Conservation (phyloP, 2,329 filamentous ascomycete genomes). For the Nemania abortiva region DNA sequence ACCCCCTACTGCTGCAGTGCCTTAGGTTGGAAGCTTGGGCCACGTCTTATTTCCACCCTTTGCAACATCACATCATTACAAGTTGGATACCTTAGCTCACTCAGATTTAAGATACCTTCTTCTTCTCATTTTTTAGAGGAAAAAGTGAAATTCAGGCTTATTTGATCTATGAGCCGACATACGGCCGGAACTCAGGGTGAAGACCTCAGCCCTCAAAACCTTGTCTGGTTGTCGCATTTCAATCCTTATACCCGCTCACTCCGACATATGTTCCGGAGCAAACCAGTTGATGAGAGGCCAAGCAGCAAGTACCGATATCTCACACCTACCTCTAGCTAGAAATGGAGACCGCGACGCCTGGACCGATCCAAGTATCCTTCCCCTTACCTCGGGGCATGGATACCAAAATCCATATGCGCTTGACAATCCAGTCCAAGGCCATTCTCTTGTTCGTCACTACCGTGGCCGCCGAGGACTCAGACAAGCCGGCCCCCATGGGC, state of each 20-base stretch:
- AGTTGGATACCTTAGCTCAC: too few relatives aligned
- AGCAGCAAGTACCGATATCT: neutral
- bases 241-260: neutral
- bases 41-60: neutral
- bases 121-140: too few relatives aligned
- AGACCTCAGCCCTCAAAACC: neutral
- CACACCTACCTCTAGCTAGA: conserved; percentile 3
- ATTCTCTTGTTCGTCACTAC: conserved; percentile 73
- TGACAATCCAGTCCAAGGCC: conserved; percentile 69
- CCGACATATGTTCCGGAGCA: neutral
- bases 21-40: conserved; percentile 14
- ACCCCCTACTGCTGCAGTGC: neutral
- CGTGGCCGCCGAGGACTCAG: conserved; percentile 64
- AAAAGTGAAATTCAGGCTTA: too few relatives aligned
- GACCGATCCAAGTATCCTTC: conserved; percentile 64
- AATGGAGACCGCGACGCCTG: conserved; percentile 43
- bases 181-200: neutral
- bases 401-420: conserved; percentile 70
- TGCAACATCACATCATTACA: conserved; percentile 7
- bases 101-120: too few relatives aligned
- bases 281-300: neutral
- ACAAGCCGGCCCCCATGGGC: conserved; percentile 71
- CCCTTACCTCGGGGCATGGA: conserved; percentile 71
- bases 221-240: neutral
- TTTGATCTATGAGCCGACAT: neutral